Evolutionary conservation across 805 yeast genomes (phyloP), one percentile per base, ranked within the genome.

Genomic region (Alloascoidea hylecoeti): DNA sequence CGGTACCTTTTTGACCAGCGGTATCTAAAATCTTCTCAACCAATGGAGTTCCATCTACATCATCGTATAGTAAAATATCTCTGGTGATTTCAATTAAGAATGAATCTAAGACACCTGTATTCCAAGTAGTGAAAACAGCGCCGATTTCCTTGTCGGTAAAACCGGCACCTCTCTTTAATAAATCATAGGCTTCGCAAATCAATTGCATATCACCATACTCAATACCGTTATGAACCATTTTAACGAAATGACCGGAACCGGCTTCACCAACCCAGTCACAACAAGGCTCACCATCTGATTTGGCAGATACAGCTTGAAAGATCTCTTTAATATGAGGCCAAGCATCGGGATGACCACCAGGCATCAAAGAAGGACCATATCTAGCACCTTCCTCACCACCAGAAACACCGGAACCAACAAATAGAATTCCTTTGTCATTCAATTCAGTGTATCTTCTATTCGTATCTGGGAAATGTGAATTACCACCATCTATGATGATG

Each of bases 351-450:
- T 85, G 82, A 61, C 98, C 98, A 78, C 98, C 98, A 53, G 98
- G 98, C 98, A 89, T 89, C 64, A 89, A 74, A 46, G 97, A 88
- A 46, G 98, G 98, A 57, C 98, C 98, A 65, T 82, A 75, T 68
- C 98, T 84, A 54, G 98, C 98, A 73, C 98, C 98, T 64, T 89
- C 98, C 69, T 89, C 98, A 72, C 98, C 98, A 66, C 98, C 98
- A 51, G 97, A 89, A 48, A 92, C 97, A 81, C 98, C 98, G 45
- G 96, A 88, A 56, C 98, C 98, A 47, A 89, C 97, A 51, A 85
- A 92, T 48, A 75, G 67, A 57, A 88, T 78, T 34, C 95, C 97
- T 72, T 89, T 77, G 41, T 64, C 68, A 62, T 80, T 76, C 61
- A 89, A 75, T 60, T 86, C 95, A 42, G 72, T 89, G 71, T 66